Base-by-base conservation (phyloP, 179 eudicot species). In the Camellia oleifera region DNA sequence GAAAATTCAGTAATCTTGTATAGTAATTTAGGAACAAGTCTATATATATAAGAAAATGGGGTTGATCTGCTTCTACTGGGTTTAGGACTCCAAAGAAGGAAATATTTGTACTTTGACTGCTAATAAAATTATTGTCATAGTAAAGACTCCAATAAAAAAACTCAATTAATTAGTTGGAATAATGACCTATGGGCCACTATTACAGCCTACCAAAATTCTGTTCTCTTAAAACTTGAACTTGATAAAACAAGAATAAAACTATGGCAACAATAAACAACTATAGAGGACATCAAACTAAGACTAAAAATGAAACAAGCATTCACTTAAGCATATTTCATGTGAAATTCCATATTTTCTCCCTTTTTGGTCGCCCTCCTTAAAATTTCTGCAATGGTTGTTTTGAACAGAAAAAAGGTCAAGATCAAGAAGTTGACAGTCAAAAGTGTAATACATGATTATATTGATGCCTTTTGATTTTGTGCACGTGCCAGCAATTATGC, bases 391-490 rank as follows among this genome's bases (percentile, higher is more conserved):
- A 20, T 18, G 9, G 52, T 52, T 12, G 42, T 9, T 5, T 10
- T 72, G 60, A 20, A 7, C 60, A 50, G 75, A 48, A 7, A 52
- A 52, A 72, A 52, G n/a, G 42, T 26, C 56, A 23, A 73, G 64
- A 14, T 73, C 12, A 3, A 20, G 13, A 26, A 56, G 12, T 56
- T 26, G 48, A 73, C 45, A 5, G 20, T 56, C 6, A 73, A 73
- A 17, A 23, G 13, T 54, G 12, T 32, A 13, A 14, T 48, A 7
- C 46, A 17, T n/a, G 32, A 48, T 3, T 70, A 5, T 46, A 70
- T 3, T 62, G 32, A 17, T 54, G 64, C 62, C 46, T 73, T 32
- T 73, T 72, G 45, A 32, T 73, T 73, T 73, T 46, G 18, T 73
- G 77, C 32, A 46, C 52, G 9, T 53, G 63, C 6, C 20, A 0